Evolutionary conservation across 129 eudicot genomes (phyloP).

Genomic region (Flaveria trinervia): DNA sequence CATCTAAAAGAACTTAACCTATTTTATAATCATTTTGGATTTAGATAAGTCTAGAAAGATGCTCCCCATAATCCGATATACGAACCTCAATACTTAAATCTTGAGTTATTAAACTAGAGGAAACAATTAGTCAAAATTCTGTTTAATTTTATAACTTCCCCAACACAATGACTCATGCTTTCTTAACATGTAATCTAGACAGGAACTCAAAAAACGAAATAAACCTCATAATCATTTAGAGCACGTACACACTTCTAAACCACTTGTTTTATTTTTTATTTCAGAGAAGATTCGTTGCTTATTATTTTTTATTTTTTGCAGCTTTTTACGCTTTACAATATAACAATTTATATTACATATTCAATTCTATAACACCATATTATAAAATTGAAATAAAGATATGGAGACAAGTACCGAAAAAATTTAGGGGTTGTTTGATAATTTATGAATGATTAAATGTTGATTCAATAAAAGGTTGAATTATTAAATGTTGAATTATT

Average conservation of each 20-base stretch:
- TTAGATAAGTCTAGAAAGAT: constrained; percentile 9
- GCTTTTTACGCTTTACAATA: too few relatives aligned
- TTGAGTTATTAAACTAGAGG: neutral
- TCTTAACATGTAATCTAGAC: neutral
- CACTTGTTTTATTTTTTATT: neutral
- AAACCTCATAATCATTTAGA: neutral
- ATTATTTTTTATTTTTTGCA: neutral
- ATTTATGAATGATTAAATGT: too few relatives aligned
- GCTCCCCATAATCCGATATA: neutral
- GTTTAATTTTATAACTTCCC: neutral
- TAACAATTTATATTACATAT: neutral
- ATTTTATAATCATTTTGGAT: neutral
- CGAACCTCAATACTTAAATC: constrained; percentile 2
- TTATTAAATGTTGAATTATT: too few relatives aligned
- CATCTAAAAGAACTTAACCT: neutral
- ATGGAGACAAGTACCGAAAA: constrained; percentile 14
- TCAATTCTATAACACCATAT: neutral
- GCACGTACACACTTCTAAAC: neutral
- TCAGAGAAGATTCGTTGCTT: neutral
- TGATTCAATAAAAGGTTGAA: too few relatives aligned
- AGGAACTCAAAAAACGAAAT: neutral
- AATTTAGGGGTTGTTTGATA: too few relatives aligned
- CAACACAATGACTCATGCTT: constrained; percentile 30
- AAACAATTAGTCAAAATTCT: neutral
- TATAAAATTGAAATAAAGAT: neutral